These are phyloP conservation scores for Dysphania ambrosioides DNA, from an alignment of 148 eudicot genomes.

Conservation along the genomic window DNA sequence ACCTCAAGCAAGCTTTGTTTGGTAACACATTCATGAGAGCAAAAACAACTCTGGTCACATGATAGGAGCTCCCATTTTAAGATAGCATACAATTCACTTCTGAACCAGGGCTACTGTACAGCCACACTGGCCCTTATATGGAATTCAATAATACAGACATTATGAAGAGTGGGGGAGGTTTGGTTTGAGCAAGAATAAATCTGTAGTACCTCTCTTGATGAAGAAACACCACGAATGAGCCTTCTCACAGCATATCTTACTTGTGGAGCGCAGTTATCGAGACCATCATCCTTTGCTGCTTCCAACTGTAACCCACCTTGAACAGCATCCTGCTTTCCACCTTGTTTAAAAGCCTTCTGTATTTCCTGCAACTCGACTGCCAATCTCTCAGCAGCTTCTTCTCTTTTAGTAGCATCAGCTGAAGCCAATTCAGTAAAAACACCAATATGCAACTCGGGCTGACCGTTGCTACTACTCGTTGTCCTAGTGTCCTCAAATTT, in stretches of 20 bases:
- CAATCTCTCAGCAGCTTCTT: conserved; percentile 70
- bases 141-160: no score
- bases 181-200: neutral
- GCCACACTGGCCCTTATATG: no score
- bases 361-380: conserved; percentile 63
- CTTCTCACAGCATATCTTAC: conserved; percentile 85
- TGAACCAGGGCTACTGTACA: no score
- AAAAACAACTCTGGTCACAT: no score
- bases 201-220: conserved; percentile 71
- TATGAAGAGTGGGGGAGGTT: neutral
- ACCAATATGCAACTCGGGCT: conserved; percentile 77
- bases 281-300: conserved; percentile 88
- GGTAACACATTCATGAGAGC: no score
- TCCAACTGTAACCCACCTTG: conserved; percentile 59
- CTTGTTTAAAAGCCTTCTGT: conserved; percentile 56
- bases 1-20: no score
- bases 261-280: conserved; percentile 79
- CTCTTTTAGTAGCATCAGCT: conserved; percentile 50
- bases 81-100: no score
- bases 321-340: conserved; percentile 41
- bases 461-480: conserved; percentile 15
- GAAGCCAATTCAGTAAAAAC: conserved; percentile 66
- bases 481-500: conserved; percentile 30
- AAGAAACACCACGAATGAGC: conserved; percentile 89
- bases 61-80: no score